Conservation (phyloP, 2,329 filamentous ascomycete genomes). For the Cordyceps farinosa region DNA sequence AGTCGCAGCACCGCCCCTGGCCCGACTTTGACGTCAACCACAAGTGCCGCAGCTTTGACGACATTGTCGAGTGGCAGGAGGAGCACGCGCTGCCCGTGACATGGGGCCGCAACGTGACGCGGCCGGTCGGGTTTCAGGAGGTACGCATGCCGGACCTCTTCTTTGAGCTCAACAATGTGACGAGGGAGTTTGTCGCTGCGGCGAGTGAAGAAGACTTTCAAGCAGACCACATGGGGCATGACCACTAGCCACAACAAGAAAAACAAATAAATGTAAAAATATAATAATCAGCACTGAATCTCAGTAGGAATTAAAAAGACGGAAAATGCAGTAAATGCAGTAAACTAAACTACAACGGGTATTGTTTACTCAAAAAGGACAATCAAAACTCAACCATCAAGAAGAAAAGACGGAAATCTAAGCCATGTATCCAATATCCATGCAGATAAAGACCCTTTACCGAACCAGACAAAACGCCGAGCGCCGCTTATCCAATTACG, state of each 20-base stretch:
- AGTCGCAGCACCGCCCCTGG: conserved; percentile 18
- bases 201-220: not conserved
- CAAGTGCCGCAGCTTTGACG: conserved; percentile 22
- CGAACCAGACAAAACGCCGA: conserved; percentile 4
- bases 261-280: not conserved
- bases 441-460: not conserved
- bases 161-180: conserved; percentile 7
- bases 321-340: conserved; percentile 2
- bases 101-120: conserved; percentile 9
- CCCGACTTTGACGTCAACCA: conserved; percentile 22
- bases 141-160: conserved; percentile 10
- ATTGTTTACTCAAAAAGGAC: conserved; percentile 7
- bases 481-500: not conserved
- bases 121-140: conserved; percentile 7
- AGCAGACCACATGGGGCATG: not conserved
- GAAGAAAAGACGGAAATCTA: not conserved
- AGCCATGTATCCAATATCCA: not conserved
- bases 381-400: not conserved
- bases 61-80: conserved; percentile 22
- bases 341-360: conserved; percentile 12
- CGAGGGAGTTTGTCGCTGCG: not conserved
- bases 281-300: not conserved
- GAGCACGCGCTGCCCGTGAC: conserved; percentile 7
- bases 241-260: not conserved
- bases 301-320: not conserved